Evolutionary conservation across 164 flowering plant species (phyloP), one percentile per base, ranked within the genome.

Genomic region (Tinospora cordifolia): DNA sequence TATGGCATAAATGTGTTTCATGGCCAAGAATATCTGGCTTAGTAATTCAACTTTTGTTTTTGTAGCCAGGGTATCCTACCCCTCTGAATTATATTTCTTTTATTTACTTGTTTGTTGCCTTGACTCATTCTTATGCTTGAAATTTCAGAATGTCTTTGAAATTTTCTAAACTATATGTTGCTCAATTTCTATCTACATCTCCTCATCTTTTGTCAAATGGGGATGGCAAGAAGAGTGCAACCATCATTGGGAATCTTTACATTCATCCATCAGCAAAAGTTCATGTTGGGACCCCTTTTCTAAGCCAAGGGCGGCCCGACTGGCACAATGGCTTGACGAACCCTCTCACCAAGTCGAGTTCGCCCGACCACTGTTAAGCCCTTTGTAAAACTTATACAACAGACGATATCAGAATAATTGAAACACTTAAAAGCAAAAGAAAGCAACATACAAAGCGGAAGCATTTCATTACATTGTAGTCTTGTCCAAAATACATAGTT

Each of bases 181-280:
- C 89, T 40, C 98, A 84, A 79, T 95, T 81, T 68, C 88, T 84
- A 7, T 40, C 62, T 36, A 87, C 94, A 34, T 88, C 89, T 19
- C 88, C 97, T 25, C 79, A 90, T 79, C 86, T 92, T 80, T 79
- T 95, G 81, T 92, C 96, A 22, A 77, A 78, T 72, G 98, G 98
- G 22, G 91, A 95, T 81, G 96, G 98, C 49, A 77, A 81, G 59
- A 90, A 79, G 69, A 81, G 78, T 76, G 91, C 98, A 22, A 83
- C 88, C 7, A 84, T 92, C 27, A 68, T 72, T 24, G 98, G 97
- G 62, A 92, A 91, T 82, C 97, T 91, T 67, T 95, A 75, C 74
- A 73, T 93, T 69, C 99, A 95, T 79, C 99, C 99, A 70, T 92
- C 98, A 6, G 99, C 99, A 72, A 95, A 95, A 87, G 88, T 95